phyloP scores from a whole-genome alignment of 2,329 filamentous ascomycete genomes.

The Emericellopsis cladophorae region DNA sequence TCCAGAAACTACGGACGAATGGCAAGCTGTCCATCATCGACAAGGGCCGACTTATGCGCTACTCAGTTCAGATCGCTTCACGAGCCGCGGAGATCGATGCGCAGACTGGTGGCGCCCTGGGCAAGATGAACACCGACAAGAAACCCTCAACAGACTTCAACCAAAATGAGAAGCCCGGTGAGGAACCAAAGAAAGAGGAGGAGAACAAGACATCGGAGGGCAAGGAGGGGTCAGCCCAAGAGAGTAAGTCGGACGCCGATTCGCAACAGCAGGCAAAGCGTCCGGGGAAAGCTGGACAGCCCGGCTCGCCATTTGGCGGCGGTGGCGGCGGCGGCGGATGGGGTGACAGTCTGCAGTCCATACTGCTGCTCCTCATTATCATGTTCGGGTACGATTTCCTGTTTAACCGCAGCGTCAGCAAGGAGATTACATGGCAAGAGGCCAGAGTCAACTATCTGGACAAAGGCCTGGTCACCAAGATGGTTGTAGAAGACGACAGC shows the following conservation, averaged over 20 bases:
- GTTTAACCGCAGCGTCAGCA: conserved; percentile 4
- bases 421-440: conserved; percentile 96
- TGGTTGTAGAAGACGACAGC: conserved; percentile 59
- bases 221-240: neutral
- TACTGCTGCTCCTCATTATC: conserved; percentile 15
- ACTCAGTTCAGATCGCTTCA: conserved; percentile 13
- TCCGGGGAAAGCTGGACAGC: neutral
- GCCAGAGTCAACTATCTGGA: conserved; percentile 87
- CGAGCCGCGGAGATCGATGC: conserved; percentile 20
- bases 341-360: conserved; percentile 20
- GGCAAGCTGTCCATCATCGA: conserved; percentile 33
- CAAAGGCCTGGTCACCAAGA: conserved; percentile 89
- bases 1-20: conserved; percentile 38
- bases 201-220: conserved; percentile 1
- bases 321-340: conserved; percentile 5
- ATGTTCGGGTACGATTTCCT: conserved; percentile 2
- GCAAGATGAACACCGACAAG: conserved; percentile 2
- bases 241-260: no score
- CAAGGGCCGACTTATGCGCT: conserved; percentile 22
- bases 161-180: neutral
- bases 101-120: no score
- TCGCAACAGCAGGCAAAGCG: no score
- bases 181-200: conserved; percentile 1
- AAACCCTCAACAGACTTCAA: neutral
- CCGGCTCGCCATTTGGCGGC: neutral